Evolutionary conservation across 2,329 filamentous ascomycete species (phyloP), one percentile per base, ranked within the genome.

Genomic region (Fusarium sp.): DNA sequence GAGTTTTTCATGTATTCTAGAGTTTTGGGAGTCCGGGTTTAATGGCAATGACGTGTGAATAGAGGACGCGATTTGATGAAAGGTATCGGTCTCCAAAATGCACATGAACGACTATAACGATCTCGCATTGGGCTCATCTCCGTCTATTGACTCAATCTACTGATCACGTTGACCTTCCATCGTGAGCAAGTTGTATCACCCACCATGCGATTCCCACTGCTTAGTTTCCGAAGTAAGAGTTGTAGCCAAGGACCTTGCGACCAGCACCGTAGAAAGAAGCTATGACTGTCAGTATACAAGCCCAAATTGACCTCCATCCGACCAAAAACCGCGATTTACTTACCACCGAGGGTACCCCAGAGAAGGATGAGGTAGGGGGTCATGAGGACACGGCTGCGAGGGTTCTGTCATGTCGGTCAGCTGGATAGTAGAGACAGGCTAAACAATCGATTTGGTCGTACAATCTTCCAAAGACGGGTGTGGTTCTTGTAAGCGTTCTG

Each of bases 381-480:
- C 79, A 95, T 85, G 81, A 93, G 83, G 78, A 85, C 81, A 80
- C 86, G 89, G 87, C 91, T 92, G 81, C 90, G 89, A 75, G 90
- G 85, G 85, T 89, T 85, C 91, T 94, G 80, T 75, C 38, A 61
- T 38, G 58, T 73, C 39, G 70, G 75, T 79, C 67, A 79, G 75
- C 60, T 45, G 47, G 67, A 74, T 56, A 63, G 35, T 75, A 41
- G 55, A 36, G 39, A 26, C 13, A 55, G 50, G 51, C 35, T 50
- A 24, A 51, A 39, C 50, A 39, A 70, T 72, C 63, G 70, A 75
- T 71, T 64, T 65, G 59, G 36, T 65, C 92, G 82, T 88, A 95
- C 93, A 85, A 95, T 94, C 84, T 89, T 87, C 93, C 93, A 95
- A 82, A 94, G 84, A 80, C 93, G 90, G 77, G 90, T 86, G 83